phyloP scores from a whole-genome alignment of 768 basidiomycete species.

The Hericium rajendrae region DNA sequence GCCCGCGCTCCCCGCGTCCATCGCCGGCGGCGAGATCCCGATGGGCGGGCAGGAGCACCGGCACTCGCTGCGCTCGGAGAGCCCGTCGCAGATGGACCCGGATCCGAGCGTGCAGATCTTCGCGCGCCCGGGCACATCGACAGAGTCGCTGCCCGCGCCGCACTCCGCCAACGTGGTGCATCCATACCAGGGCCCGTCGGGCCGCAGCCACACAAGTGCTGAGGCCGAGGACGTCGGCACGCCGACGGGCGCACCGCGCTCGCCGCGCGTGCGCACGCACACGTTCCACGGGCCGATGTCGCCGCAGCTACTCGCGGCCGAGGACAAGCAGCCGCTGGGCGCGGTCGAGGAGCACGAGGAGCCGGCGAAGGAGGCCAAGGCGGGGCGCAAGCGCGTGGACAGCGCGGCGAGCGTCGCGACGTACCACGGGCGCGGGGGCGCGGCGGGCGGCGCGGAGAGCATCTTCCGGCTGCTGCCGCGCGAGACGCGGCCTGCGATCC shows the following conservation, averaged over 20 bases:
- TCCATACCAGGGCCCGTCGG: background rate
- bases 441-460: conserved; percentile 66
- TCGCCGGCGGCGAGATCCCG: conserved; percentile 28
- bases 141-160: conserved; percentile 50
- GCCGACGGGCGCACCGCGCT: background rate
- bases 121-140: conserved; percentile 67
- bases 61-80: conserved; percentile 19
- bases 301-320: background rate
- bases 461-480: conserved; percentile 95
- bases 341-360: conserved; percentile 10
- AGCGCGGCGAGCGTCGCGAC: conserved; percentile 41
- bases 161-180: conserved; percentile 5
- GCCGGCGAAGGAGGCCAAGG: conserved; percentile 4
- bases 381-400: conserved; percentile 21
- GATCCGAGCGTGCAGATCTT: conserved; percentile 70
- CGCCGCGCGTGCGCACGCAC: conserved; percentile 6
- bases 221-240: background rate
- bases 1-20: conserved; percentile 11
- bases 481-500: conserved; percentile 81
- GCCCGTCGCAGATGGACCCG: conserved; percentile 39
- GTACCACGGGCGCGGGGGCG: conserved; percentile 39
- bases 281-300: conserved; percentile 8
- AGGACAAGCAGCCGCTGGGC: conserved; percentile 5
- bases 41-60: conserved; percentile 10
- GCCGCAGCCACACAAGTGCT: background rate